phyloP scores from a whole-genome alignment of 768 basidiomycete genomes.

The Filobasidium wieringae region DNA sequence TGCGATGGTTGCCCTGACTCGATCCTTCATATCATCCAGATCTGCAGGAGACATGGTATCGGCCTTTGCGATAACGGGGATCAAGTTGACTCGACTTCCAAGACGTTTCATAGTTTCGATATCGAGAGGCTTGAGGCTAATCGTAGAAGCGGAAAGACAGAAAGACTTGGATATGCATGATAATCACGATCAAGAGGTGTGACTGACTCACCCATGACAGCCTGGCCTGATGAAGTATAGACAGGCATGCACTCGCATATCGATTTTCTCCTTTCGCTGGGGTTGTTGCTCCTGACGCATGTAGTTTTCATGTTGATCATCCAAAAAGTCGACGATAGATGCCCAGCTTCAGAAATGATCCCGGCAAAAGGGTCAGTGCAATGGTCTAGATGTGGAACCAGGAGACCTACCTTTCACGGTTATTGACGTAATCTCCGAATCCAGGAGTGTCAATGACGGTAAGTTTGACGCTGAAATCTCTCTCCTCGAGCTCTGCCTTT shows the following conservation, averaged over 20 bases:
- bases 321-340: conserved; percentile 95
- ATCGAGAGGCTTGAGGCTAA: conserved; percentile 89
- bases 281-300: conserved; percentile 98
- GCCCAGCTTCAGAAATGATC: conserved; percentile 61
- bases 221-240: conserved; percentile 99
- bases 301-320: conserved; percentile 93
- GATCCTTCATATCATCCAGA: conserved; percentile 74
- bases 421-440: conserved; percentile 99
- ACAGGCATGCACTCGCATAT: conserved; percentile 97
- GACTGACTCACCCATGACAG: conserved; percentile 71
- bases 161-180: no score
- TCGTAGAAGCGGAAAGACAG: no score
- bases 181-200: no score
- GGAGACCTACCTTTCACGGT: conserved; percentile 71
- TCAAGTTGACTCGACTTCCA: conserved; percentile 94
- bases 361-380: background rate
- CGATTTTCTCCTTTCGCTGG: conserved; percentile 81
- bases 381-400: background rate
- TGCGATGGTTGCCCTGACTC: conserved; percentile 69
- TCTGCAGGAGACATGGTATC: conserved; percentile 98
- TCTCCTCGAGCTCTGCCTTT: conserved; percentile 98
- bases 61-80: conserved; percentile 95
- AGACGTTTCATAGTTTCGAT: conserved; percentile 98
- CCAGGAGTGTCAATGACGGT: conserved; percentile 99
- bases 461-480: conserved; percentile 92